A percentile compares a stretch with the other conserved stretches of the same genome.
These are phyloP conservation scores for Nissolia schottii DNA, from an alignment of 306 rosid genomes.

Conservation along the genomic window DNA sequence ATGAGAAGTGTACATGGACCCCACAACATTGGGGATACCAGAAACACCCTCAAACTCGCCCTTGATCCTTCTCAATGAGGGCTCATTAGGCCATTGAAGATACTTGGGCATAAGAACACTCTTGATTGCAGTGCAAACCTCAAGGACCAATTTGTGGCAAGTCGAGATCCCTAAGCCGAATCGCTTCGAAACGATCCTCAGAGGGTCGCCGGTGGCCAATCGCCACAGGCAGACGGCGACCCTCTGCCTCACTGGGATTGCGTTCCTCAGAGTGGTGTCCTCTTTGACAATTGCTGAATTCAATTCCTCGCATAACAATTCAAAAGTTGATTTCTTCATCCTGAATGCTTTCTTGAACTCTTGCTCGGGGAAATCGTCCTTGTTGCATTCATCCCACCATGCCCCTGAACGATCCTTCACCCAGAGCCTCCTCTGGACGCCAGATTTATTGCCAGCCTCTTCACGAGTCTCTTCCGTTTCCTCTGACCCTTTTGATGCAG, in stretches of 20 bases:
- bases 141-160: conserved; percentile 86
- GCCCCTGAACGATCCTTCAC: conserved; percentile 92
- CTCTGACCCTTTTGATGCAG: conserved; percentile 28
- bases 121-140: conserved; percentile 83
- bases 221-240: conserved; percentile 95
- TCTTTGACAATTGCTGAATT: conserved; percentile 82
- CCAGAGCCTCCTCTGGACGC: conserved; percentile 72
- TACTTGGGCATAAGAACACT: conserved; percentile 83
- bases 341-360: conserved; percentile 83
- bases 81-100: conserved; percentile 80
- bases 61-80: conserved; percentile 38
- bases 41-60: conserved; percentile 60
- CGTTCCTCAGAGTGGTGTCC: conserved; percentile 71
- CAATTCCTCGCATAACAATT: conserved; percentile 75
- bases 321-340: conserved; percentile 79
- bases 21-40: conserved; percentile 81
- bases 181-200: conserved; percentile 69
- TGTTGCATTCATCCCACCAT: conserved; percentile 97
- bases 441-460: conserved; percentile 28
- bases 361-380: conserved; percentile 70
- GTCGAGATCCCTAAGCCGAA: conserved; percentile 94
- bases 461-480: background rate
- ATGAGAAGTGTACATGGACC: conserved; percentile 90
- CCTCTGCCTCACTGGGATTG: conserved; percentile 84
- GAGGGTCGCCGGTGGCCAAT: conserved; percentile 93